Conservation (phyloP, 441 rosid species). For the Euphorbia corollata region DNA sequence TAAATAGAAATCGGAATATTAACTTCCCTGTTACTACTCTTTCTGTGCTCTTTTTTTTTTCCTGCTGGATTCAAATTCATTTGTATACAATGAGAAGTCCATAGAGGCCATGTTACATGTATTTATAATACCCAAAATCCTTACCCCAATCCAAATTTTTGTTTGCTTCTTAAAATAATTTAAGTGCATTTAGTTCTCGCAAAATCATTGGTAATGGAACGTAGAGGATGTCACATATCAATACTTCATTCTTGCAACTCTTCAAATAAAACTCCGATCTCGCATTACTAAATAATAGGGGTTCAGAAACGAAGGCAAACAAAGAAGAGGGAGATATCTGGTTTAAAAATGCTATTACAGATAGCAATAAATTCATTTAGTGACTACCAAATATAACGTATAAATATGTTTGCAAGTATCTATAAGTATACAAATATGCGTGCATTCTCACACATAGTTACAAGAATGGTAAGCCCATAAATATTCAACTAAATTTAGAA, state of each 20-base stretch:
- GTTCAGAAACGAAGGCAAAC: neutral
- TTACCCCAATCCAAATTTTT: neutral
- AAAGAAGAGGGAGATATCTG: neutral
- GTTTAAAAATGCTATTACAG: neutral
- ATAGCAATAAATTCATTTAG: neutral
- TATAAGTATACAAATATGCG: neutral
- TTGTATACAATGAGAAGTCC: neutral
- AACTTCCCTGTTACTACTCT: neutral
- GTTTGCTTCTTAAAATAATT: neutral
- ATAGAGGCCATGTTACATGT: neutral
- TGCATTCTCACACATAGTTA: neutral
- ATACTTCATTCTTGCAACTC: neutral
- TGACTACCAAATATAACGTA: neutral
- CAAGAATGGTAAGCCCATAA: neutral
- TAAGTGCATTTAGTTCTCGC: neutral
- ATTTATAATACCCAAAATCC: neutral
- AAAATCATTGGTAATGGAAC: neutral
- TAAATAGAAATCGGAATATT: neutral
- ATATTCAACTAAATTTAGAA: neutral
- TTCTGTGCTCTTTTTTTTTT: neutral
- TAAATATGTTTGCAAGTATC: neutral
- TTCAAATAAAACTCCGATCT: neutral
- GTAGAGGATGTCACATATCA: neutral
- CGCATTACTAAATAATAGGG: neutral
- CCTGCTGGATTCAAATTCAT: neutral